Base-by-base conservation (phyloP, 495 filamentous ascomycete genomes). In the Trichoderma gamsii region DNA sequence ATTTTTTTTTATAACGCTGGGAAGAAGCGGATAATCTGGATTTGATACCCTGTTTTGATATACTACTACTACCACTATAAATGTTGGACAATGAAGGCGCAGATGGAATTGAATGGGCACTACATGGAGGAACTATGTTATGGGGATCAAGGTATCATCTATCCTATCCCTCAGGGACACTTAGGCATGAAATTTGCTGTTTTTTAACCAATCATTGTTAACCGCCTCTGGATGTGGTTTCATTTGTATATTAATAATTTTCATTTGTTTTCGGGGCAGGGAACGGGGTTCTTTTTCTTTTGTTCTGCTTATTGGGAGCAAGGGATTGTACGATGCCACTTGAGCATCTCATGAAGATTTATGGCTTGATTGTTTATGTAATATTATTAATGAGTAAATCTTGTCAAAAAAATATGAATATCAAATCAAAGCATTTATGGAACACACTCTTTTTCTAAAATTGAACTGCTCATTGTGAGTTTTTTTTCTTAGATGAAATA, bases 11-110 rank as follows among this genome's bases (percentile, higher is more conserved):
- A 32, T 27, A 13, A 61, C 56, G 51, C 25, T 61, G 27, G 56
- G 56, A 52, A 52, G 23, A 27, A 61, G 56, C 56, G 56, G 56
- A 21, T 61, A 29, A 29, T 61, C 29, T 61, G 56, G 56, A 61
- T 61, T 61, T 61, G 56, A 61, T 61, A 61, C 56, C 56, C 56
- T 61, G 56, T 61, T 61, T 61, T 29, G n/a, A 56, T 56, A 56
- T 56, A 61, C 35, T 38, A 38, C 35, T 38, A 38, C 35, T 61
- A 61, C 21, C 21, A 52, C 6, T 52, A 52, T 21, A 61, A 29
- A 21, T 59, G 56, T 61, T 32, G 56, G 56, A 21, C 56, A 61
- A 32, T 32, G 56, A 61, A 29, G 56, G 49, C 49, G 49, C 49
- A 52, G 49, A 52, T 23, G 49, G 49, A 21, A 18, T 49, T 49